Evolutionary conservation across 768 basidiomycete genomes (phyloP), one percentile per base, ranked within the genome.

Genomic region (Boletus vinaceobasis): DNA sequence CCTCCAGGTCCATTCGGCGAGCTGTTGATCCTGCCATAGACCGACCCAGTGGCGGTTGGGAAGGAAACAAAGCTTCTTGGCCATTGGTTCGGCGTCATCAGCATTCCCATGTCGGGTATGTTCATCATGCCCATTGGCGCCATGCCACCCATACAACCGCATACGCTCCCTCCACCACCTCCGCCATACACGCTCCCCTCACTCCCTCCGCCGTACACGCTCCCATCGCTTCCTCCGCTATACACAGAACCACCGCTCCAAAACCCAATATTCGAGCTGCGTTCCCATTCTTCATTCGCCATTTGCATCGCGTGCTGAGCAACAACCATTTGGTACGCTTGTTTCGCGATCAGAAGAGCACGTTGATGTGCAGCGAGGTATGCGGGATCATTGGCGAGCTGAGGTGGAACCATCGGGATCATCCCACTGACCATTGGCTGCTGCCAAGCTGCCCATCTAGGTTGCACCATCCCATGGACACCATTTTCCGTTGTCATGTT

Each of bases 331-430:
- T 93, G 92, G 65, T 90, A 93, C 4, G 91, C 85, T 69, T 93
- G 92, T 70, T 93, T 93, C 48, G 92, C 92, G 52, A 78, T 73
- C 73, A 90, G 74, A 82, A 93, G 89, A 4, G 92, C 92, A 53
- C 90, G 90, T 67, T 93, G 90, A 68, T 93, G 92, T n/a, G 90
- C 90, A 5, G 77, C 83, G 31, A 89, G 58, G 67, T 82, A 83
- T 19, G 67, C 69, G 15, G 84, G 82, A 60, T 90, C 86, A 7
- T 77, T 66, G 56, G 73, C n/a, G 23, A 68, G 76, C 47, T 75
- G 73, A 32, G 73, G 63, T 7, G 68, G 57, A 73, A 80, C 76
- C 69, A 79, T 69, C 47, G 58, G 47, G 1, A 26, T 29, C 69
- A 63, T 60, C 3, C 63, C 60, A 14, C 57, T 58, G 10, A 14